Base-by-base conservation (phyloP, 352 stramenopile genomes). In the Pythium aristosporum region DNA sequence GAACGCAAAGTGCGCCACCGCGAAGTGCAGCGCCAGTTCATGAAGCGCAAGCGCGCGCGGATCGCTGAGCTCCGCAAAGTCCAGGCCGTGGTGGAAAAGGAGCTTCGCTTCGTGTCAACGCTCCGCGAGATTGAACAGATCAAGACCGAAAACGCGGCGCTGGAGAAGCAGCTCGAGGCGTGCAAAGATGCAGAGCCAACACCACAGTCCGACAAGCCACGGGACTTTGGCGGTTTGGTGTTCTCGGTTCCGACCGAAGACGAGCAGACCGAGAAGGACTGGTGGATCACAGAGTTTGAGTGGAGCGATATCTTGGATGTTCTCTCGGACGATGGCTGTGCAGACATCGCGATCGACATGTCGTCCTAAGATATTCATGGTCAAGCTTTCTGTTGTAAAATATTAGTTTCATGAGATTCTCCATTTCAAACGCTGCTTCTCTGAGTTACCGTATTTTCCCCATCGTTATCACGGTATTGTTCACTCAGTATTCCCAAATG, bases 21-120 rank as follows among this genome's bases (percentile, higher is more conserved):
- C 25, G 63, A 69, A 57, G 63, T 69, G 18, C 63, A 69, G 63
- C 63, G 63, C 21, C 63, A 65, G 55, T 69, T 69, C 36, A 69
- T 69, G 55, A 55, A 69, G 63, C 63, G 63, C 49, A 69, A 69
- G 63, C 62, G 44, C 23, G 53, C 62, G 4, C 48, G 49, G 32
- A 56, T 69, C n/a, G 54, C 30, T 2, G 62, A 60, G 34, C 48
- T 69, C 8, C 62, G 62, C 62, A 65, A 65, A 21, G 58, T 66
- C 11, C 42, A 59, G 11, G 34, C 21, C 30, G 30, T 39, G 21
- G 51, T 66, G 18, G 49, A 66, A 42, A 66, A 59, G 50, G 48
- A 66, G 50, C 41, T 60, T 15, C 59, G 59, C 8, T 42, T 66
- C 0, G 59, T 60, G 18, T 36, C 42, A 6, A 32, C 60, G 39